Base-by-base conservation (phyloP, 192 early-diverging fungal genomes). In the Podila epigama region DNA sequence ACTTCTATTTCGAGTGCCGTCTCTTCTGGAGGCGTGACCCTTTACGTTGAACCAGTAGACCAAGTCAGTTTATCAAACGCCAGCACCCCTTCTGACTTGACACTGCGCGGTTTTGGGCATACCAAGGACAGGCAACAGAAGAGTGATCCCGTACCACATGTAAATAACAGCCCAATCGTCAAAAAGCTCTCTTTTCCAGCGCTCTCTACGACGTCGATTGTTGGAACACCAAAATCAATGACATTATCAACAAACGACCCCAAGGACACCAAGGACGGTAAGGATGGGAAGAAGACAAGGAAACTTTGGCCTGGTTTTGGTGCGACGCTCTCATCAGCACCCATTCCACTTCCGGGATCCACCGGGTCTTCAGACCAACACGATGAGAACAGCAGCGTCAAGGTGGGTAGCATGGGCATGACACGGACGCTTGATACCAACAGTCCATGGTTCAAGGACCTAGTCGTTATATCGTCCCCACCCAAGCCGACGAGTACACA, bases 391-490 rank as follows among this genome's bases (percentile, higher is more conserved):
- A 6, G 29, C 58, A 41, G 62, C 55, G 40, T 5, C 62, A 16
- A 61, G 59, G 68, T 22, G 18, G 51, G 58, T 22, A 36, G 1
- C 6, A 20, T 34, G 0, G 20, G 37, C 15, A 6, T 16, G 25
- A 12, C 59, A 12, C 32, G 40, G 2, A 22, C 56, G 31, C 5
- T 28, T 5, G 63, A 62, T 16, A 33, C 63, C 9, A 48, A 52
- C 15, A 65, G 25, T 22, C 37, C 63, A 0, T 65, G 64, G 63
- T 25, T 66, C 2, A 60, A 60, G 32, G 40, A 39, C 29, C 63
- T 66, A 0, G 33, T 66, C 32, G 4, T 73, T 22, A 40, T 73
- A 4, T 60, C 58, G 1, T n/a, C 56, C n/a, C 64, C 59, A 1
- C 5, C 29, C 5, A 75, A 70, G 15, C 20, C 44, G n/a, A 22